Percentiles rank a stretch among this genome's conserved stretches.
Evolutionary conservation across 208 protist species (phyloP).

Genomic region (Acanthamoeba pearcei): DNA sequence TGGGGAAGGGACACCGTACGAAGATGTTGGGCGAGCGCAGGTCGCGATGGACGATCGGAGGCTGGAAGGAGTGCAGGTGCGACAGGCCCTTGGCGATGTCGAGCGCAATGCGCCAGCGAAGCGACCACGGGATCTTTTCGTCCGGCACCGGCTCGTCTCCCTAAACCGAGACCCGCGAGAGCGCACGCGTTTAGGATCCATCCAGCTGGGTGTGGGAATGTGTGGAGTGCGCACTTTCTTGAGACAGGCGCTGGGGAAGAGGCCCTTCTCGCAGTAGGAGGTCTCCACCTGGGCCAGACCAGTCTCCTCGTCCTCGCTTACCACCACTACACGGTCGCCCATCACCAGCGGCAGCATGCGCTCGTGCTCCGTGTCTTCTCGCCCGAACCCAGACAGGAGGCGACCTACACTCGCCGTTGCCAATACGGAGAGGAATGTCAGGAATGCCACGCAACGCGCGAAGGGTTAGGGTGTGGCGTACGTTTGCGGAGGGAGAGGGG

Average conservation of each 20-base stretch:
- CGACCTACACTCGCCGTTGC: background rate
- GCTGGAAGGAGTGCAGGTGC: constrained; percentile 23
- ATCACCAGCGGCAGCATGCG: constrained; percentile 20
- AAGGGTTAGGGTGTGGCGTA: background rate
- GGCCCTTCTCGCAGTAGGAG: constrained; percentile 37
- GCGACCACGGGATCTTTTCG: constrained; percentile 46
- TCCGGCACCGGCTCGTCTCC: background rate
- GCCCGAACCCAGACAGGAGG: constrained; percentile 9
- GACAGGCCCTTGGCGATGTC: constrained; percentile 40
- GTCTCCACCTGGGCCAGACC: constrained; percentile 21
- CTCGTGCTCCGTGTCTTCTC: background rate
- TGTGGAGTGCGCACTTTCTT: background rate
- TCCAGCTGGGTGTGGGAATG: too few species aligned
- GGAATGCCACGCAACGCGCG: background rate
- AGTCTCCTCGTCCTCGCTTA: constrained; percentile 7
- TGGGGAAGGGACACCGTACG: background rate
- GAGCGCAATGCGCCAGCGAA: constrained; percentile 1
- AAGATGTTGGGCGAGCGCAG: constrained; percentile 43
- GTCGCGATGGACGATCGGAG: constrained; percentile 63
- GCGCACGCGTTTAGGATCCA: background rate
- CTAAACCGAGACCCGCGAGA: background rate
- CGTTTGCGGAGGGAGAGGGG: constrained; percentile 28
- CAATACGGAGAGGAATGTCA: background rate
- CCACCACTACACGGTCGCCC: background rate
- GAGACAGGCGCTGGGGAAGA: constrained; percentile 3